A percentile compares a stretch with the other conserved stretches of the same genome.
Conservation (phyloP, 257 asterid genomes). For the Salvia miltiorrhiza region DNA sequence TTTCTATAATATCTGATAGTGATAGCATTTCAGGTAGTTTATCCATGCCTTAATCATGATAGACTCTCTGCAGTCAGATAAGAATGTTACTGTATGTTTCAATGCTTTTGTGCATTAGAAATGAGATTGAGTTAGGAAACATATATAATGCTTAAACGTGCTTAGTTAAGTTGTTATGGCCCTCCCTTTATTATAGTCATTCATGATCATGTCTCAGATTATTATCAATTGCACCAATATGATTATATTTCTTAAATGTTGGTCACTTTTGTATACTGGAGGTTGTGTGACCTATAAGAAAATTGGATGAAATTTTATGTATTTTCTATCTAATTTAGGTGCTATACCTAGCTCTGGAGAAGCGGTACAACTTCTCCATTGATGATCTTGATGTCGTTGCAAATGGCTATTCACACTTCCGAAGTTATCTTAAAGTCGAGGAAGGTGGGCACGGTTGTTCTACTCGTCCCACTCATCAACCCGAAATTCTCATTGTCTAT, state of each 20-base stretch:
- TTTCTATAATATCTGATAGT: neutral
- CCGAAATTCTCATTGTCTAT: neutral
- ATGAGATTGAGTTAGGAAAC: neutral
- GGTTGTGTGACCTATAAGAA: neutral
- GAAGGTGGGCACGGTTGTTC: conserved; percentile 36
- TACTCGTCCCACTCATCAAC: neutral
- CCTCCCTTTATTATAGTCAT: too few relatives aligned
- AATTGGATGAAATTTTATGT: neutral
- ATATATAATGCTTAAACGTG: neutral
- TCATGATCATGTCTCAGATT: neutral
- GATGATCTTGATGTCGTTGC: conserved; percentile 88
- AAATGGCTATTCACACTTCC: conserved; percentile 82
- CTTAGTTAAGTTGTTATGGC: neutral
- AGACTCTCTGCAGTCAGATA: neutral
- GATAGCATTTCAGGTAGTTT: neutral
- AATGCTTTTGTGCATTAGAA: neutral
- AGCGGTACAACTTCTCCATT: conserved; percentile 84
- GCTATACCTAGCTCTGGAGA: conserved; percentile 83
- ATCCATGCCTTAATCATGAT: too few relatives aligned
- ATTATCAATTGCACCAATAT: neutral
- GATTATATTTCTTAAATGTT: too few relatives aligned
- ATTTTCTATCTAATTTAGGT: conserved; percentile 38
- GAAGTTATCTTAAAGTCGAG: conserved; percentile 39
- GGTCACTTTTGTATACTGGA: too few relatives aligned
- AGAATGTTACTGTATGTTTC: neutral